Conservation (phyloP, 768 basidiomycete genomes). For the Hirschioporus abietinus region DNA sequence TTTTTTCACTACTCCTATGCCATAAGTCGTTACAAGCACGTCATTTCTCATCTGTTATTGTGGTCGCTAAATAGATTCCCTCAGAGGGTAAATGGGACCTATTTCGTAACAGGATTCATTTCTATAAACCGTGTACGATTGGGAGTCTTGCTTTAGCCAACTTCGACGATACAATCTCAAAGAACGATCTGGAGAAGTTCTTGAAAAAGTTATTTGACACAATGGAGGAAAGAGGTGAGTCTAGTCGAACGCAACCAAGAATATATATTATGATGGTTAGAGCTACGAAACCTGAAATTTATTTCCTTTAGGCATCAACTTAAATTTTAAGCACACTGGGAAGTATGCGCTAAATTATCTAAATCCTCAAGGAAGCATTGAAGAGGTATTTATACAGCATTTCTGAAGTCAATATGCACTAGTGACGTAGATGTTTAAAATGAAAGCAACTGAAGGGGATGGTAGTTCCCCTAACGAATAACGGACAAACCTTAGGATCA, state of each 20-base stretch:
- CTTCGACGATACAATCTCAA: conserved; percentile 3
- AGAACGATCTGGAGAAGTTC: not conserved
- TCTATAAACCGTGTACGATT: not conserved
- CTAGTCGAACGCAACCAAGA: too few relatives aligned
- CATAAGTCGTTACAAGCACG: too few relatives aligned
- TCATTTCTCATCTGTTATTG: too few relatives aligned
- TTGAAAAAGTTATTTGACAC: not conserved
- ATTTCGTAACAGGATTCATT: not conserved
- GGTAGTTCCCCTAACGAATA: not conserved
- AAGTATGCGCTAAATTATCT: too few relatives aligned
- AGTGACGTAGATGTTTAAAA: not conserved
- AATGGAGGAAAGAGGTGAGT: not conserved
- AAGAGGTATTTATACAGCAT: too few relatives aligned
- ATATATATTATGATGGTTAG: too few relatives aligned
- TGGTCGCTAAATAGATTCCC: not conserved
- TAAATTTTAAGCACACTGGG: too few relatives aligned
- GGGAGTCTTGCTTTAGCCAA: not conserved
- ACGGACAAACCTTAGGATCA: not conserved
- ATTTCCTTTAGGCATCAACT: too few relatives aligned
- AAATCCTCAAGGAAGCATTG: too few relatives aligned
- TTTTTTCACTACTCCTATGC: not conserved
- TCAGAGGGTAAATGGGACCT: conserved; percentile 1
- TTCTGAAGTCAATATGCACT: too few relatives aligned
- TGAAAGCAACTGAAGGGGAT: not conserved
- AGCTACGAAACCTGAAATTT: too few relatives aligned